A percentile compares a stretch with the other conserved stretches of the same genome.
These are phyloP conservation scores for Vigna radiata DNA, from an alignment of 306 rosid species.

Conservation along the genomic window DNA sequence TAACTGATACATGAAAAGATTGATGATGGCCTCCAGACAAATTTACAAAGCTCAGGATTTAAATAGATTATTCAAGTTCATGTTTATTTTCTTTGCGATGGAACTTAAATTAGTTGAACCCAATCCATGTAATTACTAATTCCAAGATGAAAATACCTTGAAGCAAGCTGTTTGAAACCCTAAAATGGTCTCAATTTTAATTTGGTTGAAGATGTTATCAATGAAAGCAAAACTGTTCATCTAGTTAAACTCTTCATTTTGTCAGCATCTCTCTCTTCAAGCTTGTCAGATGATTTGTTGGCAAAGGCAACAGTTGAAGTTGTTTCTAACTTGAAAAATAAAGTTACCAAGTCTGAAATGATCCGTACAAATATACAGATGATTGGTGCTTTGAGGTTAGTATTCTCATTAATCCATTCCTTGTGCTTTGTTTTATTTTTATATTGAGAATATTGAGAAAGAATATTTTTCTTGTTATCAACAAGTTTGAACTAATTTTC, in stretches of 20 bases:
- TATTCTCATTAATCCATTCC: slow-evolving; percentile 4
- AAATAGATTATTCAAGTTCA: slow-evolving; percentile 6
- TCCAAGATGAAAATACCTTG: slow-evolving; percentile 24
- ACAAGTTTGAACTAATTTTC: slow-evolving; percentile 44
- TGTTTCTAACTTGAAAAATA: slow-evolving; percentile 75
- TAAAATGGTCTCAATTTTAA: not conserved
- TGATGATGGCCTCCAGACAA: not conserved
- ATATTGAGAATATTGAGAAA: slow-evolving; percentile 3
- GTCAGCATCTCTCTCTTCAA: slow-evolving; percentile 90
- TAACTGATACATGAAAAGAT: not conserved
- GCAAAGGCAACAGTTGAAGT: slow-evolving; percentile 85
- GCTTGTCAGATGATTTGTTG: slow-evolving; percentile 90
- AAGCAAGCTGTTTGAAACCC: slow-evolving; percentile 11
- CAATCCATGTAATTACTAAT: slow-evolving; percentile 8
- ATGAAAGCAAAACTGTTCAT: slow-evolving; percentile 12
- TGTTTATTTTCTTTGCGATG: slow-evolving; percentile 21
- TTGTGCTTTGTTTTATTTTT: slow-evolving; percentile 9
- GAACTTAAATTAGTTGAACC: slow-evolving; percentile 17
- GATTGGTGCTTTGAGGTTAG: slow-evolving; percentile 98
- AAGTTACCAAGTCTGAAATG: slow-evolving; percentile 73
- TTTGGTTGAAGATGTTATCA: slow-evolving; percentile 20
- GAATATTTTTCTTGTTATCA: slow-evolving; percentile 5
- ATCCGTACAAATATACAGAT: slow-evolving; percentile 93
- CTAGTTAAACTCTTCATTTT: slow-evolving; percentile 35
- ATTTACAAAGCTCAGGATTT: not conserved